A percentile compares a stretch with the other conserved stretches of the same genome.
These are phyloP conservation scores for Populus ilicifolia DNA, from an alignment of 345 rosid species.

Conservation along the genomic window DNA sequence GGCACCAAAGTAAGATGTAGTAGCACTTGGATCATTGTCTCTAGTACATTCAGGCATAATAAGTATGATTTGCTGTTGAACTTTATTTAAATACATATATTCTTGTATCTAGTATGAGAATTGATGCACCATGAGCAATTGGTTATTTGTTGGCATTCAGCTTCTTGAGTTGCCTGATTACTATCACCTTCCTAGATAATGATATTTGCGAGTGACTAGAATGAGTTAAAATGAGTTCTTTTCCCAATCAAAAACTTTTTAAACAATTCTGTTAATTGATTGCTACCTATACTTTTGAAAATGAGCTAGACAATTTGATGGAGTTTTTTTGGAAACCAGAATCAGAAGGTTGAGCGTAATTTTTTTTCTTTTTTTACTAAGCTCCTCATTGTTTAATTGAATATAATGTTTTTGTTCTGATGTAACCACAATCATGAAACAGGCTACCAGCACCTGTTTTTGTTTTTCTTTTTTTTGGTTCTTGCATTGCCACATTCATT, in stretches of 20 bases:
- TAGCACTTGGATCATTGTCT: not conserved
- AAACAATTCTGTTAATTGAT: not conserved
- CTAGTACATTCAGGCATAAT: not conserved
- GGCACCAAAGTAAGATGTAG: conserved; percentile 60
- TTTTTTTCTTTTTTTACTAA: no score
- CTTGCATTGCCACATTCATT: not conserved
- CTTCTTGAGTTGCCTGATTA: not conserved
- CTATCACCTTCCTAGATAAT: not conserved
- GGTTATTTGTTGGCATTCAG: not conserved
- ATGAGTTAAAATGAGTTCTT: not conserved
- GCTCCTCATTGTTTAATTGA: not conserved
- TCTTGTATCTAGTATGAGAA: not conserved
- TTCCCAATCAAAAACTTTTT: not conserved
- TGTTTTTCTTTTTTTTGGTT: no score
- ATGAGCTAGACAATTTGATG: not conserved
- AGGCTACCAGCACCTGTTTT: not conserved
- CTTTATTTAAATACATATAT: not conserved
- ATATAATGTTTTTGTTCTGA: not conserved
- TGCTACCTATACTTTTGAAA: not conserved
- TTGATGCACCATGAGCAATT: not conserved
- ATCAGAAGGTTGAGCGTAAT: not conserved
- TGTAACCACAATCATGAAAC: not conserved
- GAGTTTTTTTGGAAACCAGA: not conserved
- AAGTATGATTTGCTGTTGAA: not conserved
- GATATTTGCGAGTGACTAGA: not conserved